phyloP scores from a whole-genome alignment of 768 basidiomycete genomes.

The Naganishia randhawae region DNA sequence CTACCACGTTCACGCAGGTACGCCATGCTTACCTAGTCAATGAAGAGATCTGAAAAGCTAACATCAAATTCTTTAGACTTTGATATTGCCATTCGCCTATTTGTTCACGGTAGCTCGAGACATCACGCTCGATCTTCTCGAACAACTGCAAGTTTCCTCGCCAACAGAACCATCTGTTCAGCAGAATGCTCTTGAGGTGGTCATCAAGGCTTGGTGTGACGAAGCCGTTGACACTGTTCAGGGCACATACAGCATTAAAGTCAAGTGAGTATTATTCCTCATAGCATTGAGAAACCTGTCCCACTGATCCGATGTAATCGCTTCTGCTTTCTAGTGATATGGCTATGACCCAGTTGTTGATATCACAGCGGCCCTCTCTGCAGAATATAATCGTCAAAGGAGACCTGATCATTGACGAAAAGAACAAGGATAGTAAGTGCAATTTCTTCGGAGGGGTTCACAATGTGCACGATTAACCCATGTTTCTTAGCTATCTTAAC shows the following conservation, averaged over 20 bases:
- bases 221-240: slow-evolving; percentile 83
- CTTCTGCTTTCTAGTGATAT: slow-evolving; percentile 56
- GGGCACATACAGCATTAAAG: slow-evolving; percentile 85
- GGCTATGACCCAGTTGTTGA: slow-evolving; percentile 71
- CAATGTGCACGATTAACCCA: slow-evolving; percentile 24
- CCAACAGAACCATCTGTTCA: slow-evolving; percentile 49
- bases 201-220: slow-evolving; percentile 92
- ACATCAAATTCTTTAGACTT: slow-evolving; percentile 58
- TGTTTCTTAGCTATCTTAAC: slow-evolving; percentile 81
- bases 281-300: background rate
- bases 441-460: background rate
- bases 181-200: slow-evolving; percentile 70
- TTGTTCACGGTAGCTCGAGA: slow-evolving; percentile 76
- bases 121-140: slow-evolving; percentile 71
- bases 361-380: slow-evolving; percentile 63
- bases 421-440: slow-evolving; percentile 74
- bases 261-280: slow-evolving; percentile 54
- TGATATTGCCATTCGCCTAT: slow-evolving; percentile 90
- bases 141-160: slow-evolving; percentile 57
- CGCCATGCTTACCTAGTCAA: slow-evolving; percentile 20
- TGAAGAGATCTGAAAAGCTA: background rate
- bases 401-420: slow-evolving; percentile 77
- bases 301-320: background rate
- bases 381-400: slow-evolving; percentile 76
- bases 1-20: slow-evolving; percentile 86